phyloP scores from a whole-genome alignment of 768 basidiomycete species.

The Symmetrospora coprosmae region DNA sequence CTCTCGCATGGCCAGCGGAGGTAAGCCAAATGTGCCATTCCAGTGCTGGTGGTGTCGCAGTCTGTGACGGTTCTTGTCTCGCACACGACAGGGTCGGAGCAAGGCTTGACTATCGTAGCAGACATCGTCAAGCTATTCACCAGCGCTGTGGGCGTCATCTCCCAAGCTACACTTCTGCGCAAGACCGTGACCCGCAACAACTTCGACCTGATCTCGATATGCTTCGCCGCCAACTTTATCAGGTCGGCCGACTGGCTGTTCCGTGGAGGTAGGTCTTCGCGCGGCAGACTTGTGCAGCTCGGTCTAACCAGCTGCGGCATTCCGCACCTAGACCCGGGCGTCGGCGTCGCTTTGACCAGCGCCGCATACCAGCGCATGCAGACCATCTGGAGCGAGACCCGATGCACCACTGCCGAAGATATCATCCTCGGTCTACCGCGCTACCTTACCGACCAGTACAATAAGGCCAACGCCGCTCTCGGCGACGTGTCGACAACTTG shows the following conservation, averaged over 20 bases:
- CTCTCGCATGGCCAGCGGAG: not conserved
- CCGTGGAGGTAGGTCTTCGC: not conserved
- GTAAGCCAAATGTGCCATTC: too few species aligned
- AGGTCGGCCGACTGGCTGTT: constrained; percentile 8
- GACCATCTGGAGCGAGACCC: not conserved
- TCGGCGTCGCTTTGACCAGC: not conserved
- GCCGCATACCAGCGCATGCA: constrained; percentile 17
- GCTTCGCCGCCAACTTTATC: constrained; percentile 9
- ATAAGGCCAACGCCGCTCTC: constrained; percentile 1
- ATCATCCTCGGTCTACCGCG: not conserved
- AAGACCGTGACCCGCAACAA: not conserved
- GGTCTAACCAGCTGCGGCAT: not conserved
- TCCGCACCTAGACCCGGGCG: not conserved
- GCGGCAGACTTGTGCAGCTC: not conserved
- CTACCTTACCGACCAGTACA: not conserved
- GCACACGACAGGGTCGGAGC: not conserved
- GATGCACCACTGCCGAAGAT: not conserved
- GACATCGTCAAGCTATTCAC: constrained; percentile 14
- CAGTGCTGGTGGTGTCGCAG: not conserved
- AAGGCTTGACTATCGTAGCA: not conserved
- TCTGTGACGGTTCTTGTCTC: not conserved
- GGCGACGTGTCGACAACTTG: constrained; percentile 5
- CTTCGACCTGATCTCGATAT: constrained; percentile 11
- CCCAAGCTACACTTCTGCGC: not conserved
- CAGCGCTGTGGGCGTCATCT: not conserved